Evolutionary conservation across 169 alveolate species (phyloP).

Genomic region (Miamiensis avidus): DNA sequence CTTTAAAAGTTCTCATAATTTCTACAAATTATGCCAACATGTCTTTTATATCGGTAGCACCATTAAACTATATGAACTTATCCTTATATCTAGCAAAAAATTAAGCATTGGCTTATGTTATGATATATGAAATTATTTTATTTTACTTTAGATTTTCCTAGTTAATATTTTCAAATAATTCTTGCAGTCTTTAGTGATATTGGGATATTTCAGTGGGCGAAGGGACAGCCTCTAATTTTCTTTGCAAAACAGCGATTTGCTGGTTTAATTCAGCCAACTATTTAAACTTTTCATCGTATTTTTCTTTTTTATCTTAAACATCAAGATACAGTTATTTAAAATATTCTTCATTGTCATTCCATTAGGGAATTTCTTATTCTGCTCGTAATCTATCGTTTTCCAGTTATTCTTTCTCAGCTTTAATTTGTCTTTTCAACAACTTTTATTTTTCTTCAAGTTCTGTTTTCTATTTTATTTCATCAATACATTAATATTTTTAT

Average conservation of each 20-base stretch:
- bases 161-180: constrained; percentile 38
- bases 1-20: constrained; percentile 43
- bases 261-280: constrained; percentile 28
- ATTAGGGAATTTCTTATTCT: neutral
- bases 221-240: constrained; percentile 40
- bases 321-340: constrained; percentile 9
- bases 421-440: neutral
- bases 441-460: constrained; percentile 9
- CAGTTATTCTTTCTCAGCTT: neutral
- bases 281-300: constrained; percentile 26
- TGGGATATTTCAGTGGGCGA: constrained; percentile 40
- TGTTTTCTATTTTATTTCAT: neutral
- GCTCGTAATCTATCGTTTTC: neutral
- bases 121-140: too few relatives aligned
- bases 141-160: constrained; percentile 1
- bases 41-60: constrained; percentile 27
- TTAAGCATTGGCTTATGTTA: too few relatives aligned
- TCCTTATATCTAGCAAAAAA: constrained; percentile 33
- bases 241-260: constrained; percentile 35
- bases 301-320: constrained; percentile 1
- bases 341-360: neutral
- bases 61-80: constrained; percentile 23
- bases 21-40: constrained; percentile 37
- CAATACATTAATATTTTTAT: neutral
- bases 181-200: constrained; percentile 36